Evolutionary conservation across 208 protist genomes (phyloP).

Genomic region (Strigomonas galati): DNA sequence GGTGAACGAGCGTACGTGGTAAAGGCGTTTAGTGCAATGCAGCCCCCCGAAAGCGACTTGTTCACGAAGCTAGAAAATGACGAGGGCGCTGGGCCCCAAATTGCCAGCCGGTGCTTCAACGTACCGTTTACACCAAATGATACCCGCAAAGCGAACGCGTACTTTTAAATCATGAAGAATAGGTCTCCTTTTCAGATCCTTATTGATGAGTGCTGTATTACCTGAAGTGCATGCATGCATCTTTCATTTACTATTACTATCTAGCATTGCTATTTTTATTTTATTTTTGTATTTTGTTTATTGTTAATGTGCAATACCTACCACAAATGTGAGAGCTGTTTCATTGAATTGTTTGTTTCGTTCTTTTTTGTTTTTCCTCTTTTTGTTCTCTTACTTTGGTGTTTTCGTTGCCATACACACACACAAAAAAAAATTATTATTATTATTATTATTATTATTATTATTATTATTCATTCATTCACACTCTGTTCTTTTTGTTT

Average conservation of each 20-base stretch:
- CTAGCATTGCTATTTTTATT: slow-evolving; percentile 1
- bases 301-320: not conserved
- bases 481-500: slow-evolving; percentile 6
- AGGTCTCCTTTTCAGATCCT: not conserved
- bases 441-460: slow-evolving; percentile 17
- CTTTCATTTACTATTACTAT: not conserved
- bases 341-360: not conserved
- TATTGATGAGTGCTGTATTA: slow-evolving; percentile 6
- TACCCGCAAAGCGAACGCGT: not conserved
- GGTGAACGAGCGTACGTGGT: slow-evolving; percentile 50
- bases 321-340: not conserved
- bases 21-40: slow-evolving; percentile 65
- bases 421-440: not conserved
- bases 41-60: slow-evolving; percentile 27
- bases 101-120: slow-evolving; percentile 8
- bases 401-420: not conserved
- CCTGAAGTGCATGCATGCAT: not conserved
- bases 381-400: not conserved
- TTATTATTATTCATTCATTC: slow-evolving; percentile 1
- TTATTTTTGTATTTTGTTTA: slow-evolving; percentile 3
- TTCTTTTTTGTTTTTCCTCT: slow-evolving; percentile 5
- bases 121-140: slow-evolving; percentile 16
- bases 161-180: slow-evolving; percentile 14
- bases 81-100: not conserved
- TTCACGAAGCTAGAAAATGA: slow-evolving; percentile 22